Evolutionary conservation across 2,329 filamentous ascomycete species (phyloP).

Genomic region (Pseudogymnoascus sp.): DNA sequence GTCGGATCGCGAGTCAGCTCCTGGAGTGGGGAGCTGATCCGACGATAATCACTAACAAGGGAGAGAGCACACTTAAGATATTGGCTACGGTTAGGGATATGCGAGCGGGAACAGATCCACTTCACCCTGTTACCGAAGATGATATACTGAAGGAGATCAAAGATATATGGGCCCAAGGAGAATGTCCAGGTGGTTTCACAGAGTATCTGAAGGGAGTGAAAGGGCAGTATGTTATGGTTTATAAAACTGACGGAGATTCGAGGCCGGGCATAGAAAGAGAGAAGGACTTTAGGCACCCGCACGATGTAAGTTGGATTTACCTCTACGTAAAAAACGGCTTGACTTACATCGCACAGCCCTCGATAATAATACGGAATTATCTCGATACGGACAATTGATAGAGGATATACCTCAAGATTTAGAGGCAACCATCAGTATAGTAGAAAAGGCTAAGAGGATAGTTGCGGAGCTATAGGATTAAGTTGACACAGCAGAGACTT

Average conservation of each 20-base stretch:
- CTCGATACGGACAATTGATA: background rate
- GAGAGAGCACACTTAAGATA: background rate
- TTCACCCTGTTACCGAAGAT: background rate
- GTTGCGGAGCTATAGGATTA: background rate
- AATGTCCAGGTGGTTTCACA: background rate
- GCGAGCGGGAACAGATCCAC: background rate
- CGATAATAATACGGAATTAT: background rate
- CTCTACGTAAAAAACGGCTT: background rate
- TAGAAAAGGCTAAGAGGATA: background rate
- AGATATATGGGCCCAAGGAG: background rate
- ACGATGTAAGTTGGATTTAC: background rate
- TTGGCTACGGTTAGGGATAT: slow-evolving; percentile 1
- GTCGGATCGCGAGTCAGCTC: slow-evolving; percentile 3
- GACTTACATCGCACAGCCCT: background rate
- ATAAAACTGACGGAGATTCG: background rate
- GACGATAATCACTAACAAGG: background rate
- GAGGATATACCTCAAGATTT: background rate
- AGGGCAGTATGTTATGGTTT: background rate
- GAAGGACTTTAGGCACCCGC: slow-evolving; percentile 8
- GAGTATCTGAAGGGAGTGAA: slow-evolving; percentile 9
- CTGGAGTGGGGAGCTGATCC: slow-evolving; percentile 12
- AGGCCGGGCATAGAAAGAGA: slow-evolving; percentile 10
- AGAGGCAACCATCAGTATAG: background rate
- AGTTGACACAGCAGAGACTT: background rate
- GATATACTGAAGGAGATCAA: background rate